A percentile compares a stretch with the other conserved stretches of the same genome.
These are phyloP conservation scores for Brettanomyces naardenensis DNA, from an alignment of 805 yeast species.

Conservation along the genomic window DNA sequence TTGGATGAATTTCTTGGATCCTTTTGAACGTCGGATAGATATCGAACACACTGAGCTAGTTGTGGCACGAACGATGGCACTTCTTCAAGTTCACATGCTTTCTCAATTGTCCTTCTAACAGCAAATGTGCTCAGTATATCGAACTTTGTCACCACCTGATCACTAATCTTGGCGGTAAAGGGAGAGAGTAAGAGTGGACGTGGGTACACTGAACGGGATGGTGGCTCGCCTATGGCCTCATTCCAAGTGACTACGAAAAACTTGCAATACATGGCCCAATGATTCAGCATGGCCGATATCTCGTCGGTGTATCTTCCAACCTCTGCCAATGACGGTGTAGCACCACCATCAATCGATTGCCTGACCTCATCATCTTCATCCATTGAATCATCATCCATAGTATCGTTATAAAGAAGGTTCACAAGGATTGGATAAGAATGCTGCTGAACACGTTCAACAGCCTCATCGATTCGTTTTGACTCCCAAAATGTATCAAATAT, in stretches of 20 bases:
- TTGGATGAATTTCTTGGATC: slow-evolving; percentile 4
- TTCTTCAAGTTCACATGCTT: slow-evolving; percentile 74
- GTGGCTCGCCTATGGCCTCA: slow-evolving; percentile 27
- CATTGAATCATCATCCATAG: slow-evolving; percentile 20
- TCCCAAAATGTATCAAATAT: slow-evolving; percentile 84
- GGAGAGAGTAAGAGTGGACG: slow-evolving; percentile 44
- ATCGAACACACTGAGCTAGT: slow-evolving; percentile 22
- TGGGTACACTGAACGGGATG: slow-evolving; percentile 34
- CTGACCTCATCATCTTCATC: slow-evolving; percentile 11
- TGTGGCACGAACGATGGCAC: slow-evolving; percentile 47
- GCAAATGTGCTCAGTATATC: slow-evolving; percentile 59
- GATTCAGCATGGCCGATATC: slow-evolving; percentile 65
- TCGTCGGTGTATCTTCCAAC: slow-evolving; percentile 66
- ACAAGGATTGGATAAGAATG: slow-evolving; percentile 47
- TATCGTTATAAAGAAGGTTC: slow-evolving; percentile 20
- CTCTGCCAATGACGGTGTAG: slow-evolving; percentile 40
- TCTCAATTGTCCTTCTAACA: slow-evolving; percentile 70
- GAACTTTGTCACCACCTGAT: slow-evolving; percentile 51
- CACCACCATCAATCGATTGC: slow-evolving; percentile 15
- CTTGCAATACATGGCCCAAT: slow-evolving; percentile 76
- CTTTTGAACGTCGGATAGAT: slow-evolving; percentile 10
- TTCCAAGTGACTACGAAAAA: slow-evolving; percentile 67
- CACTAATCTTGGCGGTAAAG: slow-evolving; percentile 47
- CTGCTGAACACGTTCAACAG: slow-evolving; percentile 44
- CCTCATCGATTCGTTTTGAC: slow-evolving; percentile 48